Evolutionary conservation across 352 stramenopile genomes (phyloP), one percentile per base, ranked within the genome.

Genomic region (Phytophthora fragariae): DNA sequence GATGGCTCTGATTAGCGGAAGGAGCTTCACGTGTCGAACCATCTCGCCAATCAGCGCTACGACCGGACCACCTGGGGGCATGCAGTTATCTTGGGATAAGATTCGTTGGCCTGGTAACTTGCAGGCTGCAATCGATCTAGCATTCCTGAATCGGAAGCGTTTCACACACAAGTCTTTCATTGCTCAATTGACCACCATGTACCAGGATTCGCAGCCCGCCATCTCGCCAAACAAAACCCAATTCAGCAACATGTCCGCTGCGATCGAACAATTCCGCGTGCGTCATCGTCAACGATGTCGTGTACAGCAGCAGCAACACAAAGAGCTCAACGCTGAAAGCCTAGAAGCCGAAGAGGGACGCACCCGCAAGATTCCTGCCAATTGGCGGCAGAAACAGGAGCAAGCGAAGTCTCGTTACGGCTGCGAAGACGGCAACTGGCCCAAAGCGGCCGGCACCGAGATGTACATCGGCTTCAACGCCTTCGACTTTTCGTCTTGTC

Each of bases 221-320:
- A 53, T 53, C 37, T 63, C 24, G 21, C 37, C 37, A 19, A 50
- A 21, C 37, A 39, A 47, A 12, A 2, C 15, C 15, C 41, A 50
- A 17, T 50, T 50, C 41, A 21, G 41, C 41, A 27, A 54, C 19
- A 37, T 31, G 29, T 21, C 57, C 19, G 72, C 57, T 27, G 72
- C 77, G 37, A 66, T 78, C 33, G 75, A 82, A 63, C 62, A 41
- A n/a, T 80, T 80, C 50, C 75, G 75, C 24, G 64, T 65, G 39
- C 63, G 63, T 14, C 65, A 71, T 27, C 72, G 75, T 41, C 72
- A 69, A 73, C 68, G 68, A 19, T 53, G 68, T 55, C 70, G 75
- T 14, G 44, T 14, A 50, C 14, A 50, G 41, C 41, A 50, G 1
- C 41, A 58, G 33, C 65, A 71, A 21, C 24, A 27, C 24, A 46